Evolutionary conservation across 179 eudicot species (phyloP), one percentile per base, ranked within the genome.

Genomic region (Pouteria campechiana): DNA sequence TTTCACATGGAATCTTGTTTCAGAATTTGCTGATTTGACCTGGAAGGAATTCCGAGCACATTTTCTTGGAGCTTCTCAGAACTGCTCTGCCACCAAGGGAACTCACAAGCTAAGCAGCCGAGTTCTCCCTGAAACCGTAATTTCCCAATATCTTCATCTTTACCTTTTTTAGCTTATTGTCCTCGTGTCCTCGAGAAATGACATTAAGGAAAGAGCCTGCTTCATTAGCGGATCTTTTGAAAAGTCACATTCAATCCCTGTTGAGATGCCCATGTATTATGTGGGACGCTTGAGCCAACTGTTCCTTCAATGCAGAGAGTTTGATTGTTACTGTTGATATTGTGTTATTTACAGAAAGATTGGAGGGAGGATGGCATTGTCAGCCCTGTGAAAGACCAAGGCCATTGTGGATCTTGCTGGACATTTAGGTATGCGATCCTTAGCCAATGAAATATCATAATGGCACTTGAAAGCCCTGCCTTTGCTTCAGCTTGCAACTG

Each of bases 351-450:
- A 60, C 64, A 90, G 98, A 77, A 82, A 82, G 96, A 90, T 63
- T 90, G 98, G 98, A 76, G 98, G 60, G 59, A 54, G 50, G 58
- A 47, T 40, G 98, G 98, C 40, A 81, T 90, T 37, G 95, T 90
- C 21, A 90, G 94, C 69, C 76, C 98, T 14, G 94, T 90, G 38
- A 90, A 90, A 57, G 24, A 76, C 51, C 98, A 90, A 65, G 90
- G 90, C 28, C 52, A 56, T 10, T 90, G 98, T 44, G 98, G 98
- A 57, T 90, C 98, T 49, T 90, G 98, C 77, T 90, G 98, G 98
- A 79, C 98, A 46, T 90, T 90, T 78, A 90, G 98, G 98, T 89
- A 32, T 22, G 63, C 29, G 32, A 13, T 46, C 13, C 24, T 19
- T 32, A 14, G 13, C 1, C 9, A 37, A 1, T 10, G 17, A 9